These are phyloP conservation scores for Sphagnum contortum DNA, from an alignment of 225 moss, liverwort and hornwort species.

Conservation along the genomic window DNA sequence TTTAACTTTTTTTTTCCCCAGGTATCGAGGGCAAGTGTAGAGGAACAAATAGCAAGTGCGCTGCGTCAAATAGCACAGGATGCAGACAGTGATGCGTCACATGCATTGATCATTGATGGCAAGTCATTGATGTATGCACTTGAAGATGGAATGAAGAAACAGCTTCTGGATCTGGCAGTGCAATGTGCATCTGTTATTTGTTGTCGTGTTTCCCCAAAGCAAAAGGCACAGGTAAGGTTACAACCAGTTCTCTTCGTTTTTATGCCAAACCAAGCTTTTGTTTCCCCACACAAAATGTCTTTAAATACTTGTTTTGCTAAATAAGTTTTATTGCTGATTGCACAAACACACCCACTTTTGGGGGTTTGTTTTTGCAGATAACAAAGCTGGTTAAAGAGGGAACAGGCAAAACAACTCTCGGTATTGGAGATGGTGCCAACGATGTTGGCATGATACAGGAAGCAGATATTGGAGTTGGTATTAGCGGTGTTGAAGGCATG, in stretches of 20 bases:
- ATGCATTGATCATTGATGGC: conserved; percentile 93
- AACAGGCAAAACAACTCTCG: conserved; percentile 75
- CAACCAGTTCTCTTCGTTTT: no score
- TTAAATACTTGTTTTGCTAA: neutral
- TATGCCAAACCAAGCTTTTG: no score
- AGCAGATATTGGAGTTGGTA: conserved; percentile 97
- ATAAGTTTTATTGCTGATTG: no score
- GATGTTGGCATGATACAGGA: conserved; percentile 99
- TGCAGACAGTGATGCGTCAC: conserved; percentile 47
- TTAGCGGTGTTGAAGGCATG: conserved; percentile 99
- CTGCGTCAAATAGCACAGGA: conserved; percentile 63
- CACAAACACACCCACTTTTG: no score
- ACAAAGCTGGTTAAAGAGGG: conserved; percentile 95
- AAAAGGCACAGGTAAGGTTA: conserved; percentile 69
- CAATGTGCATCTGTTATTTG: conserved; percentile 96
- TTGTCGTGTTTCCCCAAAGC: conserved; percentile 97
- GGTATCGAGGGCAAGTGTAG: conserved; percentile 72
- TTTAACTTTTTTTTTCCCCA: conserved; percentile 1
- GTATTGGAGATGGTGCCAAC: conserved; percentile 99
- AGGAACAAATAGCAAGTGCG: conserved; percentile 60
- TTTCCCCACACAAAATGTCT: no score
- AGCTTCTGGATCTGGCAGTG: conserved; percentile 66
- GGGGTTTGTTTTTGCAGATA: conserved; percentile 33
- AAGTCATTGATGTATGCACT: conserved; percentile 81
- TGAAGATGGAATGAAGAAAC: conserved; percentile 72